Evolutionary conservation across 2,329 filamentous ascomycete species (phyloP), one percentile per base, ranked within the genome.

Genomic region (Scedosporium apiospermum): DNA sequence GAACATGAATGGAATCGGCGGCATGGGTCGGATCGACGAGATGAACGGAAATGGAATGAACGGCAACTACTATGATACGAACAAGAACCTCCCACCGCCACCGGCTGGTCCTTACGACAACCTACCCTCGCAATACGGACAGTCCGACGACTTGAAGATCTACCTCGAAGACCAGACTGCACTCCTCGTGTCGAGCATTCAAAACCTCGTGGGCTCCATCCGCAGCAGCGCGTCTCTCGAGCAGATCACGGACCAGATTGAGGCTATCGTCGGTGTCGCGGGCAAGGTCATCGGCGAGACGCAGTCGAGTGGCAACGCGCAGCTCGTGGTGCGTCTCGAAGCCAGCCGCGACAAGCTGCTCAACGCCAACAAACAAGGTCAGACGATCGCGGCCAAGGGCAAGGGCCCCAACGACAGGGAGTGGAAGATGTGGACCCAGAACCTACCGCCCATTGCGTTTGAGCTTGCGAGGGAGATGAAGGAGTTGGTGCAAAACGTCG

Each of bases 111-210:
- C 66, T 66, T 68, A 60, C 72, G 71, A 41, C 73, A 73, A 55
- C 71, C 70, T 55, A 4, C 18, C 59, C n/a, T 61, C 46, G 2
- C 60, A 61, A 46, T 77, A 80, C 66, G 72, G 71, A 67, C 75
- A 73, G 59, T 71, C 75, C 27, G 80, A 83, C 66, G 82, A 84
- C 65, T 74, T 84, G 62, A 83, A 82, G 84, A 83, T 90, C 64
- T 93, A 91, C 71, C 83, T 96, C 42, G 89, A 95, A 70, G 89
- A 93, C 70, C 90, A 95, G 72, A 93, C 89, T 10, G 89, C 90
- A 60, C 78, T 86, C 3, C 81, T 96, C 64, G 88, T 95, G 27
- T 86, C 91, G 67, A 89, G 86, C 55, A 92, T 96, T 66, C 90
- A 95, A 74, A 84, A 86, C n/a, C 82, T 96, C 6, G 90, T 96